Base-by-base conservation (phyloP, 257 asterid species). In the Craterostigma plantagineum region DNA sequence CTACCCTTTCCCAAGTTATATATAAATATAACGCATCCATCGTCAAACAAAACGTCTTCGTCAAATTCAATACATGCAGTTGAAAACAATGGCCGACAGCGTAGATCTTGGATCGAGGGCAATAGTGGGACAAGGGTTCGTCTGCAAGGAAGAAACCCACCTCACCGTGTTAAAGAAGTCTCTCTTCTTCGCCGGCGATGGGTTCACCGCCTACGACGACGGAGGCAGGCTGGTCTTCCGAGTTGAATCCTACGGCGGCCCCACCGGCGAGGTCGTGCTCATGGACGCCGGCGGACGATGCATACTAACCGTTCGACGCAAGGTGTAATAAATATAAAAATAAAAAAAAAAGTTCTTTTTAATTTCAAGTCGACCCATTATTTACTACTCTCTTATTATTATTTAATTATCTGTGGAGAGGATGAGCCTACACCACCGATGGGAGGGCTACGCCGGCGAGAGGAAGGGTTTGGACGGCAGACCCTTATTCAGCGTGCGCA, bases 401-500 rank as follows among this genome's bases (percentile, higher is more conserved):
- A n/a, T n/a, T 17, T 12, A 0, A 10, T 38, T 49, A 11, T 8
- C 35, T 39, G 17, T 16, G 12, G 16, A 60, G 65, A 47, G 60
- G 60, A 59, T 56, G n/a, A 60, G 61, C 49, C 56, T 60, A 9
- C 65, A 60, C 39, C 55, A 53, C 9, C 35, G 65, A 9, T 59
- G 65, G 65, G 65, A 59, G 48, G 65, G 65, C 34, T 59, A 33
- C 55, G 3, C 43, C 39, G 65, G 60, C 33, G 65, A 59, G 16
- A 8, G 51, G 6, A 23, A 2, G 30, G 30, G 30, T 6, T 23
- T 23, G 4, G 30, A 23, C 2, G 30, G 6, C 30, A 23, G 6
- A 6, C 30, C 30, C 30, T 2, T 23, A 23, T 73, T 73, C 73
- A 70, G 79, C 58, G 71, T 73, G 0, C 59, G 83, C 12, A 56